Evolutionary conservation across 202 grass and related monocot species (phyloP).

Genomic region (Cymbopogon flexuosus): DNA sequence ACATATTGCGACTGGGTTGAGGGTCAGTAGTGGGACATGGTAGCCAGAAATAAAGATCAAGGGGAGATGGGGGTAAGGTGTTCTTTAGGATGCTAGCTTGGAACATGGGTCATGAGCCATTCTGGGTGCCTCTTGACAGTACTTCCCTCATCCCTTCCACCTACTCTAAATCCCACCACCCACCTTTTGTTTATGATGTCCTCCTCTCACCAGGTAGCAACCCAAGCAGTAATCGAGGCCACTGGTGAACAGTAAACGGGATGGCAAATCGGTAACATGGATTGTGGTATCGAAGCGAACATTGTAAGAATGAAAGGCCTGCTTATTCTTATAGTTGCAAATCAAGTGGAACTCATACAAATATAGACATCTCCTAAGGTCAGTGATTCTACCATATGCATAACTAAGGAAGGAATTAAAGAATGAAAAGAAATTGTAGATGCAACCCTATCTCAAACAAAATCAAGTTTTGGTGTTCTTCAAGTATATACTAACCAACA

Average conservation of each 20-base stretch:
- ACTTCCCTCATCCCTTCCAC: neutral
- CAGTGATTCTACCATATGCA: neutral
- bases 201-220: neutral
- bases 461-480: neutral
- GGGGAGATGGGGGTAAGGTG: neutral
- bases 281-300: neutral
- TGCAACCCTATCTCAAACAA: conserved; percentile 25
- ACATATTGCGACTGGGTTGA: neutral
- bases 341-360: neutral
- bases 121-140: neutral
- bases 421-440: conserved; percentile 6
- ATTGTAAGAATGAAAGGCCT: neutral
- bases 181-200: neutral
- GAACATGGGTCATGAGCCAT: neutral
- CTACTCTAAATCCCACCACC: neutral
- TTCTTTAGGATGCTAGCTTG: neutral
- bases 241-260: neutral
- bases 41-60: neutral
- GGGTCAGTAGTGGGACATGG: neutral
- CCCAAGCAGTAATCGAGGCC: neutral
- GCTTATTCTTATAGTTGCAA: conserved; percentile 11
- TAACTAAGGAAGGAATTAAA: conserved; percentile 18
- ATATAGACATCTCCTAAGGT: neutral
- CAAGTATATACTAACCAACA: conserved; percentile 68
- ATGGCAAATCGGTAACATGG: neutral